A percentile compares a stretch with the other conserved stretches of the same genome.
phyloP scores from a whole-genome alignment of 352 stramenopile genomes.

The Hyaloperonospora brassicae region DNA sequence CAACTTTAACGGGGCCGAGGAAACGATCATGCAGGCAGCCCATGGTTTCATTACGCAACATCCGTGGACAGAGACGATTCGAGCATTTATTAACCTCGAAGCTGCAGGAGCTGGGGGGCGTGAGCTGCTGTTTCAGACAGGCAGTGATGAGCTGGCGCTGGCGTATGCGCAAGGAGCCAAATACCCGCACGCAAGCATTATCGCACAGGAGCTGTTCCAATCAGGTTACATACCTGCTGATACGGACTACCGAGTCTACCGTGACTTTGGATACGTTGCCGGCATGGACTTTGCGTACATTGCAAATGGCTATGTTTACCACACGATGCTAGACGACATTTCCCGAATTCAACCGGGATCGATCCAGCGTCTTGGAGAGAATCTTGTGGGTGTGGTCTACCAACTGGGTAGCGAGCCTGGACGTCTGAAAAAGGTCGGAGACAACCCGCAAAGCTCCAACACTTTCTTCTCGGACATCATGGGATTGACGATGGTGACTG shows the following conservation, averaged over 20 bases:
- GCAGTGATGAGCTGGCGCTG: slow-evolving; percentile 62
- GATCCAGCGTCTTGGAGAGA: slow-evolving; percentile 65
- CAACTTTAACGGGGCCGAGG: slow-evolving; percentile 77
- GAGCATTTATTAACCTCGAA: slow-evolving; percentile 76
- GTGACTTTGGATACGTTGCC: slow-evolving; percentile 61
- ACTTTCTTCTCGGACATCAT: slow-evolving; percentile 72
- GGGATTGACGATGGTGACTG: slow-evolving; percentile 54
- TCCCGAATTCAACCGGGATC: slow-evolving; percentile 60
- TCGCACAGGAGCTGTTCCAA: slow-evolving; percentile 73
- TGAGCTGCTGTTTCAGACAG: slow-evolving; percentile 72
- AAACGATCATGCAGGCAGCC: slow-evolving; percentile 71
- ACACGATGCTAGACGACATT: slow-evolving; percentile 61
- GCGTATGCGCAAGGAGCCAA: slow-evolving; percentile 62
- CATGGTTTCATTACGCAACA: slow-evolving; percentile 80
- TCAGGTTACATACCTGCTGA: slow-evolving; percentile 61
- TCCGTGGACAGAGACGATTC: slow-evolving; percentile 57
- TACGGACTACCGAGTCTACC: slow-evolving; percentile 70
- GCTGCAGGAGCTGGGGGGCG: slow-evolving; percentile 57
- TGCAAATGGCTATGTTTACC: slow-evolving; percentile 75
- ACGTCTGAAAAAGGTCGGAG: slow-evolving; percentile 44
- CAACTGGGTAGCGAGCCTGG: slow-evolving; percentile 36
- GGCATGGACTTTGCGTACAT: slow-evolving; percentile 83
- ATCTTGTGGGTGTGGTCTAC: slow-evolving; percentile 52
- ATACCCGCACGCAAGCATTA: slow-evolving; percentile 71
- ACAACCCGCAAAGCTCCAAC: slow-evolving; percentile 50